A percentile compares a stretch with the other conserved stretches of the same genome.
Conservation (phyloP, 1,139 yeast species). For the Geotrichum candidum region DNA sequence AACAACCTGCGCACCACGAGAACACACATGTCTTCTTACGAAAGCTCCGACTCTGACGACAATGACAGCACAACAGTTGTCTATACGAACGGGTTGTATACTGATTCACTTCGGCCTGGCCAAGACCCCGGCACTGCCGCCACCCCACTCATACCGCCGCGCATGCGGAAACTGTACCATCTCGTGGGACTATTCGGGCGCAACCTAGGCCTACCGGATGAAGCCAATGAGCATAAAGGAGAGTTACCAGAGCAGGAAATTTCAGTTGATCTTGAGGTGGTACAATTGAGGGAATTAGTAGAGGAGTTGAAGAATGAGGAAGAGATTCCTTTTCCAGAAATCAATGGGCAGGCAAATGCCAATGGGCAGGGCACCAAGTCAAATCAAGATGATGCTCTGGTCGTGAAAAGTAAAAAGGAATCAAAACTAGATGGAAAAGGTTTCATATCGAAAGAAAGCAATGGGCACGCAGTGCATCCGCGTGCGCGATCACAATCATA, state of each 20-base stretch:
- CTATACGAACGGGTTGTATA: neutral
- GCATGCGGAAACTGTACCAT: slow-evolving; percentile 13
- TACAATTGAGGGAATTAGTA: neutral
- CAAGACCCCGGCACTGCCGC: neutral
- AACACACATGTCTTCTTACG: neutral
- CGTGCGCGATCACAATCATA: slow-evolving; percentile 10
- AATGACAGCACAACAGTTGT: neutral
- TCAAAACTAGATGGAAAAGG: neutral
- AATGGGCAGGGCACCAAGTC: neutral
- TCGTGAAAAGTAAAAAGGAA: neutral
- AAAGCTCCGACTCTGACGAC: neutral
- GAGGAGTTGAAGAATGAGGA: neutral
- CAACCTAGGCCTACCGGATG: slow-evolving; percentile 1
- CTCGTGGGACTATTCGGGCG: slow-evolving; percentile 11
- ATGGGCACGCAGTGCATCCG: neutral
- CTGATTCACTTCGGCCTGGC: neutral
- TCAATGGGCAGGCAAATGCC: neutral
- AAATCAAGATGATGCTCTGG: neutral
- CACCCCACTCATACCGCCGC: neutral
- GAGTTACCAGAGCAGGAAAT: neutral
- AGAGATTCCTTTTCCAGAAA: neutral
- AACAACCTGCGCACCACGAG: neutral
- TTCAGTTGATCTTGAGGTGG: neutral
- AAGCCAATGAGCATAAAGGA: neutral
- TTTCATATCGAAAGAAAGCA: neutral